Evolutionary conservation across 352 stramenopile species (phyloP).

Genomic region (Chrysophaeum taylorii): DNA sequence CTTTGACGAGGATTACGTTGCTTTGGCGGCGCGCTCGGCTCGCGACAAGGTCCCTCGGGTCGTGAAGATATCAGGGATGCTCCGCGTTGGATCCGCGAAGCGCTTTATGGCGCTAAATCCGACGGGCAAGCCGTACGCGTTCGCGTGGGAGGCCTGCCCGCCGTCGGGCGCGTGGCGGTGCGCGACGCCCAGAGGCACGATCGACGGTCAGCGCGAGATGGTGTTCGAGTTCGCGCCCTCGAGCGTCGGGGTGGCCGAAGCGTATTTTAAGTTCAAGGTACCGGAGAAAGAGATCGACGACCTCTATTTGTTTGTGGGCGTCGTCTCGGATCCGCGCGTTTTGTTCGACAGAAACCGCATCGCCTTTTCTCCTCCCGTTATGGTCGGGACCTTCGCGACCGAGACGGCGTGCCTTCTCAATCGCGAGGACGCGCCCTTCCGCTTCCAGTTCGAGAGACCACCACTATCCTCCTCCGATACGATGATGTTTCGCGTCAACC

Average conservation of each 20-base stretch:
- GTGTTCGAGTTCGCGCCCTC: conserved; percentile 88
- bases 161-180: conserved; percentile 68
- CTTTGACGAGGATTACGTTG: conserved; percentile 66
- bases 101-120: conserved; percentile 85
- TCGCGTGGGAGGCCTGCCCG: conserved; percentile 69
- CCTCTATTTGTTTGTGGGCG: conserved; percentile 78
- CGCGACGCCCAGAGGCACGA: conserved; percentile 70
- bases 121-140: conserved; percentile 82
- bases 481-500: conserved; percentile 39
- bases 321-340: conserved; percentile 74
- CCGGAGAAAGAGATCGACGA: conserved; percentile 71
- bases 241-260: conserved; percentile 62
- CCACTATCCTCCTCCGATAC: no score
- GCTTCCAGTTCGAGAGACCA: conserved; percentile 73
- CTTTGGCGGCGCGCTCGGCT: conserved; percentile 46
- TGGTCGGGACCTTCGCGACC: conserved; percentile 68
- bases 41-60: conserved; percentile 73
- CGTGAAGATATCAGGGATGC: conserved; percentile 77
- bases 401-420: conserved; percentile 78
- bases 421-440: conserved; percentile 78
- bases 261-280: conserved; percentile 79
- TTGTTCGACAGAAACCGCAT: conserved; percentile 67
- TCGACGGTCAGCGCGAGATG: conserved; percentile 83
- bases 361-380: conserved; percentile 77
- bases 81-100: conserved; percentile 73